phyloP scores from a whole-genome alignment of 2,329 filamentous ascomycete genomes.

The Trichophyton verrucosum region DNA sequence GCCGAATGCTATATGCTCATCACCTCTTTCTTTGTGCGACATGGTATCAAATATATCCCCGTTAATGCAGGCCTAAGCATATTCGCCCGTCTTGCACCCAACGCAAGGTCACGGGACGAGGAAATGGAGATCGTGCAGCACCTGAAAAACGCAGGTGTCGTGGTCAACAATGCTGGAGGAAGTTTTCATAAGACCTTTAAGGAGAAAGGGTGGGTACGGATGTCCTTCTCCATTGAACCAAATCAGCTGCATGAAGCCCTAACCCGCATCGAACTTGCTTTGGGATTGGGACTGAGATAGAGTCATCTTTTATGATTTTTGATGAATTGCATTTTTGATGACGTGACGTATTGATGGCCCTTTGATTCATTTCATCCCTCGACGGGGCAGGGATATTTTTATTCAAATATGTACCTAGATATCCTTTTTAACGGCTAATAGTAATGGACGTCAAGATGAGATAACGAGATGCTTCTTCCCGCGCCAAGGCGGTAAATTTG shows the following conservation, averaged over 20 bases:
- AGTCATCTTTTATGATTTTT: neutral
- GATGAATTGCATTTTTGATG: neutral
- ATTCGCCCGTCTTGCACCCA: conserved; percentile 15
- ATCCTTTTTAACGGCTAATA: neutral
- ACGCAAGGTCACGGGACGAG: conserved; percentile 18
- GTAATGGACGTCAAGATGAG: neutral
- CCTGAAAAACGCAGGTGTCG: conserved; percentile 15
- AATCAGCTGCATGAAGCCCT: conserved; percentile 15
- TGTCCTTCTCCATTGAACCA: conserved; percentile 17
- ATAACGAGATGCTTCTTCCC: no score
- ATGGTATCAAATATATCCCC: conserved; percentile 18
- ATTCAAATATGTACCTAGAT: neutral
- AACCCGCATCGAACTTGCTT: conserved; percentile 11
- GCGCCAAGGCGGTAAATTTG: neutral
- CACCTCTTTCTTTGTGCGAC: conserved; percentile 17
- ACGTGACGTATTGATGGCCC: neutral
- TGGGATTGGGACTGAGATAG: conserved; percentile 6
- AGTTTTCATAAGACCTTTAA: conserved; percentile 14
- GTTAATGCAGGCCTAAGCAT: conserved; percentile 18
- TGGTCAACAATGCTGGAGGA: conserved; percentile 14
- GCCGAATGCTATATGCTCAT: conserved; percentile 16
- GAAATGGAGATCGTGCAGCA: conserved; percentile 14
- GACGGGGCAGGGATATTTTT: neutral
- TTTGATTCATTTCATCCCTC: neutral
- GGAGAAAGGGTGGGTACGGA: conserved; percentile 20